Evolutionary conservation across 2,329 filamentous ascomycete species (phyloP).

Genomic region (Metarhizium robertsii): DNA sequence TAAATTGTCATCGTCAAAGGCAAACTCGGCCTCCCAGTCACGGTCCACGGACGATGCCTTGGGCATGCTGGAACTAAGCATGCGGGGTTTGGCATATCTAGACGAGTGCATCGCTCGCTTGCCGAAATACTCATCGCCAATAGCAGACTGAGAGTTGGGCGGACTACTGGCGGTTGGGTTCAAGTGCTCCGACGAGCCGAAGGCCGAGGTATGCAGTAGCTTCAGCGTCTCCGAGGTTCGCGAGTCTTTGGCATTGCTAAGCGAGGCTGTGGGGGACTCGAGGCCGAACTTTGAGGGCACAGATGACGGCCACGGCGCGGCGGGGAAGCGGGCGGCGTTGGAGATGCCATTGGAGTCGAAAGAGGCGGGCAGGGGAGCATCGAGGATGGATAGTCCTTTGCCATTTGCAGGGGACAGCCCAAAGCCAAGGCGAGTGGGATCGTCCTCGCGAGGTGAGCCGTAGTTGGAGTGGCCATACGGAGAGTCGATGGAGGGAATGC

Average conservation of each 20-base stretch:
- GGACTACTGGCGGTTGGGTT: slow-evolving; percentile 36
- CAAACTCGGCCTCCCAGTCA: slow-evolving; percentile 60
- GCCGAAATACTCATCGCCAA: slow-evolving; percentile 53
- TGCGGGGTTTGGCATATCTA: slow-evolving; percentile 56
- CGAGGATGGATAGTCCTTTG: slow-evolving; percentile 74
- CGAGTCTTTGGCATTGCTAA: slow-evolving; percentile 51
- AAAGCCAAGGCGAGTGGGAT: slow-evolving; percentile 49
- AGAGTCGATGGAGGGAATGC: slow-evolving; percentile 49
- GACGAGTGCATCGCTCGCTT: slow-evolving; percentile 63
- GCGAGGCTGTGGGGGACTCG: slow-evolving; percentile 72
- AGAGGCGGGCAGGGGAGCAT: slow-evolving; percentile 85
- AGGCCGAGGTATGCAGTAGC: slow-evolving; percentile 56
- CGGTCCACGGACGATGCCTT: slow-evolving; percentile 53
- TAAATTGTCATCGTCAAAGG: slow-evolving; percentile 60
- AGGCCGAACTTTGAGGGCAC: slow-evolving; percentile 87
- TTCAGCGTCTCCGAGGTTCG: slow-evolving; percentile 56
- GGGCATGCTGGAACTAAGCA: slow-evolving; percentile 60
- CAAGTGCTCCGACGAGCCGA: slow-evolving; percentile 57
- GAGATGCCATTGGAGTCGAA: slow-evolving; percentile 96
- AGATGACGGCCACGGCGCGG: slow-evolving; percentile 80
- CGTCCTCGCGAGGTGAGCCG: slow-evolving; percentile 73
- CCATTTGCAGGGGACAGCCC: slow-evolving; percentile 68
- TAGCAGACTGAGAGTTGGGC: slow-evolving; percentile 42
- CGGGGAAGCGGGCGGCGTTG: slow-evolving; percentile 70
- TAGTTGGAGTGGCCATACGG: slow-evolving; percentile 55